phyloP scores from a whole-genome alignment of 345 rosid genomes.

The Anacardium occidentale region DNA sequence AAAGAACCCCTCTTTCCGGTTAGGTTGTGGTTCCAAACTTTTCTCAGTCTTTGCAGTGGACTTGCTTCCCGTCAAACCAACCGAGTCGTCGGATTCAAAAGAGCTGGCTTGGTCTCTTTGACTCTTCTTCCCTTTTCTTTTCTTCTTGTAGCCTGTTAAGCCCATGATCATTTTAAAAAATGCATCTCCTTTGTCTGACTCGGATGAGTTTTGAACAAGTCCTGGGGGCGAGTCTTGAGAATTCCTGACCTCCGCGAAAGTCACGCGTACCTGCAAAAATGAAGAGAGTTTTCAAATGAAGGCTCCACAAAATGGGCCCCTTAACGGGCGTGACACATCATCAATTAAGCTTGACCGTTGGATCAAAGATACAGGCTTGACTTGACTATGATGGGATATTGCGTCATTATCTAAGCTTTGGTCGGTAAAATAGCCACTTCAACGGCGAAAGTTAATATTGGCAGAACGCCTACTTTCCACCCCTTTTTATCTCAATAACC shows the following conservation, averaged over 20 bases:
- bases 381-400: too few species aligned
- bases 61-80: not conserved
- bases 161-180: conserved; percentile 10
- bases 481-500: too few species aligned
- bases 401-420: too few species aligned
- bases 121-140: conserved; percentile 5
- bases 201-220: conserved; percentile 17
- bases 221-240: conserved; percentile 8
- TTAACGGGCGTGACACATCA: not conserved
- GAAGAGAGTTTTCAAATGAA: too few species aligned
- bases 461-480: too few species aligned
- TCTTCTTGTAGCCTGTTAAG: conserved; percentile 13
- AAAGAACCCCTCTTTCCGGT: not conserved
- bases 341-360: too few species aligned
- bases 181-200: conserved; percentile 22
- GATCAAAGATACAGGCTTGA: too few species aligned
- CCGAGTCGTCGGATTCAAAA: conserved; percentile 8
- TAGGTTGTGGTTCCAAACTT: conserved; percentile 2
- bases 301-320: not conserved
- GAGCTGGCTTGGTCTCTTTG: not conserved
- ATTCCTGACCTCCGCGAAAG: conserved; percentile 36
- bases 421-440: too few species aligned
- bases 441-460: too few species aligned
- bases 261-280: conserved; percentile 29
- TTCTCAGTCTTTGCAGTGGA: conserved; percentile 2